These are phyloP conservation scores for Parmales sp. DNA, from an alignment of 108 stramenopile genomes.

Conservation along the genomic window DNA sequence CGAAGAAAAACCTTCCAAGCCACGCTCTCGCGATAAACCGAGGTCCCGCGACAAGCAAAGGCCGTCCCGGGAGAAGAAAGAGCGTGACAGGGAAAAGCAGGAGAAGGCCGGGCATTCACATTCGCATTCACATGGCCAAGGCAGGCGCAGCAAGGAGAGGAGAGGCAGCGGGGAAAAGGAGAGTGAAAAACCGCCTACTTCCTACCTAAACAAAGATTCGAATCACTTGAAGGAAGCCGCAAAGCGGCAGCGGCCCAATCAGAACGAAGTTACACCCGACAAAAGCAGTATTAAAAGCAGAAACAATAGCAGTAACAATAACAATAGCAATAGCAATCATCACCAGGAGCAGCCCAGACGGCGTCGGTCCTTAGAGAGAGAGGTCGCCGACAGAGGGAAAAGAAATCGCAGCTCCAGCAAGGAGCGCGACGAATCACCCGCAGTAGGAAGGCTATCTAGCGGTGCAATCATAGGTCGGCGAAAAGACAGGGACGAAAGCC, in stretches of 20 bases:
- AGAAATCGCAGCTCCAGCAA: not conserved
- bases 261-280: not conserved
- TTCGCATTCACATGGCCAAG: not conserved
- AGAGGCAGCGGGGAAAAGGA: not conserved
- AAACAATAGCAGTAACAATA: not conserved
- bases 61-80: not conserved
- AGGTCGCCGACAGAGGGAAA: not conserved
- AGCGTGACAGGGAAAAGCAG: not conserved
- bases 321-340: not conserved
- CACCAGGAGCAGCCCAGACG: not conserved
- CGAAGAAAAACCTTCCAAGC: not conserved
- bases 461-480: not conserved
- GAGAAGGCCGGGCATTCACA: not conserved
- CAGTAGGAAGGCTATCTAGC: not conserved
- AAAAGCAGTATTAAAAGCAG: not conserved
- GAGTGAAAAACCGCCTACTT: not conserved
- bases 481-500: not conserved
- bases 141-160: not conserved
- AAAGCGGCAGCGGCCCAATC: not conserved
- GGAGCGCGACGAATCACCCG: not conserved
- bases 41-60: not conserved
- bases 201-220: not conserved
- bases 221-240: not conserved
- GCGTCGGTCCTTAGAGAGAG: not conserved
- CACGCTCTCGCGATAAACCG: not conserved